Conservation (phyloP, 2,329 filamentous ascomycete genomes). For the Nothomitra cinnamomea region DNA sequence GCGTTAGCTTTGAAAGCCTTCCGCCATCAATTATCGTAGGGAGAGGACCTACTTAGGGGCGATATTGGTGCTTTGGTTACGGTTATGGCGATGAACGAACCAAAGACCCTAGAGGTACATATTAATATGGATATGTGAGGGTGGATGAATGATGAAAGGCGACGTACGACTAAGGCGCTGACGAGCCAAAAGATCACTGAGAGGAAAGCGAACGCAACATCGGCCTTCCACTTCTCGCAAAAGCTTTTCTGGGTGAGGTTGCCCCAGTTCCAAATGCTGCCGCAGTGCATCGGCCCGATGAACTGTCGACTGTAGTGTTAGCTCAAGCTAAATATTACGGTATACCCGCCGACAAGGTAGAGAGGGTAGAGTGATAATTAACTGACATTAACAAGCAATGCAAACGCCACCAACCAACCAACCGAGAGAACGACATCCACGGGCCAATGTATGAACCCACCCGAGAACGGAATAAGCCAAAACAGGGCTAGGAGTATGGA, state of each 20-base stretch:
- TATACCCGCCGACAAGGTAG: not conserved
- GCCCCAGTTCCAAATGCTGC: conserved; percentile 5
- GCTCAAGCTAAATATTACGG: not conserved
- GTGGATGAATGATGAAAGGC: not conserved
- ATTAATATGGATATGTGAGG: not conserved
- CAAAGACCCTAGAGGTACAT: not conserved
- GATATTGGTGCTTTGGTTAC: not conserved
- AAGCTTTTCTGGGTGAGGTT: conserved; percentile 4
- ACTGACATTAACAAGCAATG: not conserved
- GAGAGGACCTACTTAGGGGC: not conserved
- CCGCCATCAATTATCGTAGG: not conserved
- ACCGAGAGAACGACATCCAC: not conserved
- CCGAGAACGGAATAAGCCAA: not conserved
- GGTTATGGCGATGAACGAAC: not conserved
- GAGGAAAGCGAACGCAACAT: conserved; percentile 8
- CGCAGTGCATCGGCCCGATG: conserved; percentile 6
- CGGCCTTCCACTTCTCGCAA: conserved; percentile 7
- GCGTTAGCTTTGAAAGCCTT: not conserved
- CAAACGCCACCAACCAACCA: not conserved
- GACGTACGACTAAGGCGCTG: conserved; percentile 6
- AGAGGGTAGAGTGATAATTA: not conserved
- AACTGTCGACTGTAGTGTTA: conserved; percentile 2
- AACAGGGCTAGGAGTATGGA: not conserved
- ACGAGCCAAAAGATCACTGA: conserved; percentile 10
- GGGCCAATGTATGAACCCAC: not conserved